Evolutionary conservation across 129 eudicot species (phyloP).

Genomic region (Tagetes erecta): DNA sequence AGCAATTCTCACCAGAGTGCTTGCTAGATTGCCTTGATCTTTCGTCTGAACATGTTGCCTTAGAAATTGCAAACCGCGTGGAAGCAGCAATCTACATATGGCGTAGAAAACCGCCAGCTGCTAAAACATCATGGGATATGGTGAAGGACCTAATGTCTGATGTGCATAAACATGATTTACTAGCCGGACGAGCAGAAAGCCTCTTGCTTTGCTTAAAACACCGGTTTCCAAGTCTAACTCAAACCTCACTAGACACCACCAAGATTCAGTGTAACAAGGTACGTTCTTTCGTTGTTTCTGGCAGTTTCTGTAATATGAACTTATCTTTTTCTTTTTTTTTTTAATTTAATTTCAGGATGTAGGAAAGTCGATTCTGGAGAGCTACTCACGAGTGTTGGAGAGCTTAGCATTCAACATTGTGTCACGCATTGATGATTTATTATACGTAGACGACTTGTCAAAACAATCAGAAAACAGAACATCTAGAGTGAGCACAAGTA

Average conservation of each 20-base stretch:
- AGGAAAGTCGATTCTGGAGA: conserved; percentile 82
- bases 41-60: conserved; percentile 72
- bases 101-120: conserved; percentile 68
- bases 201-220: conserved; percentile 79
- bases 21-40: conserved; percentile 93
- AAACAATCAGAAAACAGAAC: conserved; percentile 60
- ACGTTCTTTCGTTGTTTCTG: neutral
- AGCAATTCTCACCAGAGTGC: conserved; percentile 82
- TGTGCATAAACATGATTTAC: conserved; percentile 77
- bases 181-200: conserved; percentile 92
- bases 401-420: conserved; percentile 81
- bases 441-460: conserved; percentile 79
- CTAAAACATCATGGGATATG: conserved; percentile 92
- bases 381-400: conserved; percentile 94
- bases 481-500: conserved; percentile 46
- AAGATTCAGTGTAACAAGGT: conserved; percentile 97
- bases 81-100: conserved; percentile 94
- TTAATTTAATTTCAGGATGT: conserved; percentile 56
- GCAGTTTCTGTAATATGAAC: neutral
- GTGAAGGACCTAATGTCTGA: conserved; percentile 78
- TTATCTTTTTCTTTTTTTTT: neutral
- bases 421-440: conserved; percentile 86
- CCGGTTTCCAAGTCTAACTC: conserved; percentile 88
- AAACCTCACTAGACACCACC: conserved; percentile 82
- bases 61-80: conserved; percentile 90